A percentile compares a stretch with the other conserved stretches of the same genome.
phyloP scores from a whole-genome alignment of 352 stramenopile genomes.

The Peronospora farinosa region DNA sequence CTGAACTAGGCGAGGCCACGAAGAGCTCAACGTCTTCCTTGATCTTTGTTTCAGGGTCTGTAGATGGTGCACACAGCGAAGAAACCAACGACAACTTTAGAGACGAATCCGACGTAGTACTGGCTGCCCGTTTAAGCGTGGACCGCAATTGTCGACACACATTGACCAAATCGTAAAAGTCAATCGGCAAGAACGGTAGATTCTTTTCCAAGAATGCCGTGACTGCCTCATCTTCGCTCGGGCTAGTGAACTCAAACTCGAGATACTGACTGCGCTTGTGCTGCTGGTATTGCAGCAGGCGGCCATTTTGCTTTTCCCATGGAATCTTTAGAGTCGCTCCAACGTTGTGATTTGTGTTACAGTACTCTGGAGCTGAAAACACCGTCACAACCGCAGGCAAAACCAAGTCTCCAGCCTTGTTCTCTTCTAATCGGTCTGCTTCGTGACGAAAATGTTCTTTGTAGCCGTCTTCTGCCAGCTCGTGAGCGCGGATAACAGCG shows the following conservation, averaged over 20 bases:
- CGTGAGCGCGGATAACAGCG: conserved; percentile 69
- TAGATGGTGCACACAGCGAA: conserved; percentile 25
- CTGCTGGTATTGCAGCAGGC: conserved; percentile 56
- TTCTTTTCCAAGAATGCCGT: conserved; percentile 45
- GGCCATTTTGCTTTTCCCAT: conserved; percentile 34
- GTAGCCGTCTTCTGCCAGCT: conserved; percentile 73
- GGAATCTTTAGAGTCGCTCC: conserved; percentile 65
- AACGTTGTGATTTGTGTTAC: conserved; percentile 79
- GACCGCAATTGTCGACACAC: conserved; percentile 53
- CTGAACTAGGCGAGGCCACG: conserved; percentile 17
- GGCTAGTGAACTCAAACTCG: conserved; percentile 44
- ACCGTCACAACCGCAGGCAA: conserved; percentile 68
- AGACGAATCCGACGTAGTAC: conserved; percentile 12
- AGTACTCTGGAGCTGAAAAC: conserved; percentile 82
- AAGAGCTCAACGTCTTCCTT: conserved; percentile 26
- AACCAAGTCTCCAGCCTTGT: conserved; percentile 11
- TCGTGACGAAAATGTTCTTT: conserved; percentile 59
- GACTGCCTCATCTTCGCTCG: conserved; percentile 54
- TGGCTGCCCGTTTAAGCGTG: conserved; percentile 37
- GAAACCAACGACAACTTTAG: conserved; percentile 31
- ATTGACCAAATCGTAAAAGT: conserved; percentile 69
- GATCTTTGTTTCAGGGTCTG: conserved; percentile 14
- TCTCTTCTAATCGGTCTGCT: conserved; percentile 8
- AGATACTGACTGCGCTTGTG: conserved; percentile 57
- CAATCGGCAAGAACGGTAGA: conserved; percentile 66